These are phyloP conservation scores for Schizopora paradoxa DNA, from an alignment of 1,284 basidiomycete genomes.

Conservation along the genomic window DNA sequence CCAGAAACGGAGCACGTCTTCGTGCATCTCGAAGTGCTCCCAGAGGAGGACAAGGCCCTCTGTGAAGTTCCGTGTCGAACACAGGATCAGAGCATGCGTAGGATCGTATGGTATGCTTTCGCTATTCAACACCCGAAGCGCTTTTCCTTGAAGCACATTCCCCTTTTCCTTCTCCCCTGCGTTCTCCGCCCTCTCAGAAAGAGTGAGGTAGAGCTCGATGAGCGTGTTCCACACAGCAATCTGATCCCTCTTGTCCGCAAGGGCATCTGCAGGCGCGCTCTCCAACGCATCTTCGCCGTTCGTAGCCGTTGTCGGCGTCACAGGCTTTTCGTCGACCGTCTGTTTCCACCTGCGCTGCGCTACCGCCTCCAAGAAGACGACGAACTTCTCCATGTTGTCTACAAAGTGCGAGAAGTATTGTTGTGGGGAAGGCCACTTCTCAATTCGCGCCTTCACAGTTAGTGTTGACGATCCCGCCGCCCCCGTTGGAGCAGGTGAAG, in stretches of 20 bases:
- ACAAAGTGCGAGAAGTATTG: slow-evolving; percentile 95
- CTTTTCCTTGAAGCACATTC: slow-evolving; percentile 44
- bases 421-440: slow-evolving; percentile 71
- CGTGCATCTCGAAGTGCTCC: slow-evolving; percentile 94
- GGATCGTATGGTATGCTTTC: slow-evolving; percentile 76
- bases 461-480: slow-evolving; percentile 21
- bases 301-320: slow-evolving; percentile 11
- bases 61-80: slow-evolving; percentile 78
- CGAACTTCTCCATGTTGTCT: slow-evolving; percentile 80
- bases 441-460: slow-evolving; percentile 19
- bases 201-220: slow-evolving; percentile 85
- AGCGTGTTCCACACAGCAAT: slow-evolving; percentile 94
- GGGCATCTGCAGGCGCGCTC: slow-evolving; percentile 37
- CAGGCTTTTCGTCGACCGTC: slow-evolving; percentile 41
- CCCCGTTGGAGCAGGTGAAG: slow-evolving; percentile 21
- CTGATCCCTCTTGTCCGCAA: slow-evolving; percentile 66
- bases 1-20: slow-evolving; percentile 90
- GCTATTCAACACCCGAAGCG: slow-evolving; percentile 61
- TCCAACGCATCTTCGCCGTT: slow-evolving; percentile 19
- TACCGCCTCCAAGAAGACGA: slow-evolving; percentile 86
- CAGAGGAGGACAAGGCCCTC: slow-evolving; percentile 85
- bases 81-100: slow-evolving; percentile 90
- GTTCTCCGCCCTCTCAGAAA: slow-evolving; percentile 30
- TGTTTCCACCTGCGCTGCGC: slow-evolving; percentile 81
- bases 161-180: slow-evolving; percentile 19